Evolutionary conservation across 345 rosid species (phyloP).

Genomic region (Brassica incana): DNA sequence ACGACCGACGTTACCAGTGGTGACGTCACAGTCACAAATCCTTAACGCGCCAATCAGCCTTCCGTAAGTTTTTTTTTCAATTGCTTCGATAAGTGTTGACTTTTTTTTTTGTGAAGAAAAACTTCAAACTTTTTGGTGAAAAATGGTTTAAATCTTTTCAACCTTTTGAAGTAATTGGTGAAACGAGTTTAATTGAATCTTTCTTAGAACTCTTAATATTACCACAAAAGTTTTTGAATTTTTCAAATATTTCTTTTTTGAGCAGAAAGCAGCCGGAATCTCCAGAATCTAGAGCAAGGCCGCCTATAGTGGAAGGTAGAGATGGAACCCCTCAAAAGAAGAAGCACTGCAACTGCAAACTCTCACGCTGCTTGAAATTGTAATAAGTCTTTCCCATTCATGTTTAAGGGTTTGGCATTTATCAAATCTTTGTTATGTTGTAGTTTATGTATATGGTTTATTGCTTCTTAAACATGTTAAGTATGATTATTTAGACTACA

Average conservation of each 20-base stretch:
- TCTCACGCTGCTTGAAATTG: constrained; percentile 96
- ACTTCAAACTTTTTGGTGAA: constrained; percentile 8
- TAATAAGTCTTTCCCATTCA: constrained; percentile 42
- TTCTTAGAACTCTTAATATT: background rate
- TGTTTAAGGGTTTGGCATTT: background rate
- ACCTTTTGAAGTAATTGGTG: background rate
- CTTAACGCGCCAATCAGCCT: constrained; percentile 50
- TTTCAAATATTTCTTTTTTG: constrained; percentile 7
- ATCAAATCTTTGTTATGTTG: background rate
- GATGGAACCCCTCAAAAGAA: constrained; percentile 93
- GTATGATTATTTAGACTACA: background rate
- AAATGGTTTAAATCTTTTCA: background rate
- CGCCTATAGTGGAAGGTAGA: constrained; percentile 61
- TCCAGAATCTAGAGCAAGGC: constrained; percentile 68
- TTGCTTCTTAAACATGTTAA: background rate
- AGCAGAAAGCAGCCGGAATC: constrained; percentile 73
- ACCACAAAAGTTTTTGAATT: background rate
- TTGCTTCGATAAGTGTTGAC: background rate
- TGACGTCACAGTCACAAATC: constrained; percentile 31
- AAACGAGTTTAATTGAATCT: constrained; percentile 13
- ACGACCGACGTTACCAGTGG: constrained; percentile 38
- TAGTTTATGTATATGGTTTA: background rate
- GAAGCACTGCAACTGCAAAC: constrained; percentile 96
- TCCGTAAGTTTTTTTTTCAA: constrained; percentile 49
- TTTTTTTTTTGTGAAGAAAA: background rate